Percentiles rank a stretch among this genome's conserved stretches.
Evolutionary conservation across 106 monocot genomes (phyloP).

Genomic region (Allium sativum): DNA sequence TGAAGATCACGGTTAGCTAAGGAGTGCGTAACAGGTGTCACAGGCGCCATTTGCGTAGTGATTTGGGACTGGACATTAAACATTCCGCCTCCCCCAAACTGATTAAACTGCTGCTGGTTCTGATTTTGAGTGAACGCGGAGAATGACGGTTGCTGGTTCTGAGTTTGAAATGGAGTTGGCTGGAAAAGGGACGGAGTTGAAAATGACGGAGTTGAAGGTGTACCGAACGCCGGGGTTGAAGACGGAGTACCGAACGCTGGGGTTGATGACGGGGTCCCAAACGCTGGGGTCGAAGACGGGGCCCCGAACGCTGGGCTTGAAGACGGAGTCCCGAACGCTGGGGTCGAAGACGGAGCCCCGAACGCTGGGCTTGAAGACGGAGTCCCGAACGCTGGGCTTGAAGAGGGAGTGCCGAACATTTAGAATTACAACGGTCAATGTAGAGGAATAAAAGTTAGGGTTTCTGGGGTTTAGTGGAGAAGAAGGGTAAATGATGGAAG

Average conservation of each 20-base stretch:
- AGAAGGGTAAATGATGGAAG: no score
- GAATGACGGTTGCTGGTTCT: slow-evolving; percentile 13
- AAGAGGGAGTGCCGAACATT: slow-evolving; percentile 20
- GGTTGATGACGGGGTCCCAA: slow-evolving; percentile 6
- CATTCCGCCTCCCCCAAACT: slow-evolving; percentile 8
- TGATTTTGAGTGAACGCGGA: slow-evolving; percentile 25
- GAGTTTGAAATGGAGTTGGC: slow-evolving; percentile 12
- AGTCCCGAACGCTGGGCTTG: slow-evolving; percentile 14
- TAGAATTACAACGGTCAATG: no score
- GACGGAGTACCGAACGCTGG: slow-evolving; percentile 26
- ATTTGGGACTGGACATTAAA: slow-evolving; percentile 25
- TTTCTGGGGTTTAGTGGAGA: no score
- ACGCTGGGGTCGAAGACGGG: slow-evolving; percentile 17
- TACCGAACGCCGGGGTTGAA: slow-evolving; percentile 22
- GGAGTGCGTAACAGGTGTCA: slow-evolving; percentile 55
- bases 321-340: slow-evolving; percentile 11
- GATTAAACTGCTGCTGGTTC: slow-evolving; percentile 27
- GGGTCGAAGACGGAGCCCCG: slow-evolving; percentile 19
- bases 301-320: slow-evolving; percentile 25
- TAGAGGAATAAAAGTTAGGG: no score
- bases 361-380: slow-evolving; percentile 20
- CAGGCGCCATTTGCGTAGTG: slow-evolving; percentile 92
- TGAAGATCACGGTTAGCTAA: slow-evolving; percentile 74
- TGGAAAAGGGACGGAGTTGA: slow-evolving; percentile 21
- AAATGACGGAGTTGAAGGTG: slow-evolving; percentile 17